A percentile compares a stretch with the other conserved stretches of the same genome.
These are phyloP conservation scores for Dothideomycetes sp. DNA, from an alignment of 2,329 filamentous ascomycete genomes.

Conservation along the genomic window DNA sequence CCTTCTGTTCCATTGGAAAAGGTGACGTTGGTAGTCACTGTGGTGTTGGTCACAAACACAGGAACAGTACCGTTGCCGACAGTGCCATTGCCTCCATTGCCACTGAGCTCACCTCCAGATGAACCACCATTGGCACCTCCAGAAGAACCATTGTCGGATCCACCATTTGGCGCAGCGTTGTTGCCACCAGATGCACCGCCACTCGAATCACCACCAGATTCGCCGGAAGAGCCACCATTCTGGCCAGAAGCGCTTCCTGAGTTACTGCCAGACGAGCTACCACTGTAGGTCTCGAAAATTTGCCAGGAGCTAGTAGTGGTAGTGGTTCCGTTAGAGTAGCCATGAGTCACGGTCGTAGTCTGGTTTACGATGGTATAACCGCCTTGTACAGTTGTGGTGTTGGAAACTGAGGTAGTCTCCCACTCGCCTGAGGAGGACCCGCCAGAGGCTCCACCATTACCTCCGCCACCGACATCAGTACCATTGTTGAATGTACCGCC, in stretches of 20 bases:
- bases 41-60: slow-evolving; percentile 11
- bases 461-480: not conserved
- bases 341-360: too few species aligned
- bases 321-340: slow-evolving; percentile 7
- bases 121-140: not conserved
- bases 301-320: slow-evolving; percentile 13
- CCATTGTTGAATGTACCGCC: not conserved
- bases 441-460: slow-evolving; percentile 16
- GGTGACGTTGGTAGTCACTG: slow-evolving; percentile 7
- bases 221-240: slow-evolving; percentile 6
- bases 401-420: slow-evolving; percentile 5
- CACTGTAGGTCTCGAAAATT: slow-evolving; percentile 5
- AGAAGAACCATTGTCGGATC: not conserved
- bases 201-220: not conserved
- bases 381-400: slow-evolving; percentile 5
- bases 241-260: not conserved
- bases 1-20: slow-evolving; percentile 8
- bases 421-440: slow-evolving; percentile 1
- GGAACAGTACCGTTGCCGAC: slow-evolving; percentile 6
- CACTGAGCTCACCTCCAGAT: not conserved
- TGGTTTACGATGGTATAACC: slow-evolving; percentile 3
- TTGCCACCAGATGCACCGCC: slow-evolving; percentile 11
- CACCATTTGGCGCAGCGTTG: not conserved
- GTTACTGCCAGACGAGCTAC: slow-evolving; percentile 16
- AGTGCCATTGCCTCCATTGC: not conserved